phyloP scores from a whole-genome alignment of 2,329 filamentous ascomycete species.

The Aspergillus pseudonomiae region DNA sequence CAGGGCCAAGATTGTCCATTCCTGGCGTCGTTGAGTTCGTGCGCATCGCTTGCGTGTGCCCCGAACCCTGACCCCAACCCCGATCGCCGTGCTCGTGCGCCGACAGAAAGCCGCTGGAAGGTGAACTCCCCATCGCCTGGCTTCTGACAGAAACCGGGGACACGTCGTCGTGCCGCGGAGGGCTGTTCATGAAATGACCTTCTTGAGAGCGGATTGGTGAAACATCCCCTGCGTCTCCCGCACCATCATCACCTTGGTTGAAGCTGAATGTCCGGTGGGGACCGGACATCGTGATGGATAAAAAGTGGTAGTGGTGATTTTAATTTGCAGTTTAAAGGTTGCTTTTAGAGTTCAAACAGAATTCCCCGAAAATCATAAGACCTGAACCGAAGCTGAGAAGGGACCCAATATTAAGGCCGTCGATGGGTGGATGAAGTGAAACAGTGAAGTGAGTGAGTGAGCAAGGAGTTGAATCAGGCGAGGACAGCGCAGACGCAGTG shows the following conservation, averaged over 20 bases:
- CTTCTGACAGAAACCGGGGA: constrained; percentile 14
- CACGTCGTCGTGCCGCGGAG: constrained; percentile 16
- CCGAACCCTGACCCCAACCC: constrained; percentile 17
- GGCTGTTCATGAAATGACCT: constrained; percentile 5
- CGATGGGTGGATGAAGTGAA: neutral
- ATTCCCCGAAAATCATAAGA: neutral
- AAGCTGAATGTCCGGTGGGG: constrained; percentile 27
- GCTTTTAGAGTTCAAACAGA: neutral
- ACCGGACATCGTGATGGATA: constrained; percentile 21
- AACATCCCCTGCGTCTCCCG: constrained; percentile 1
- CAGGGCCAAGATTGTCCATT: constrained; percentile 67
- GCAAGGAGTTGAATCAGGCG: neutral
- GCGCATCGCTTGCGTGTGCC: constrained; percentile 34
- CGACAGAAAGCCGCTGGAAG: constrained; percentile 14
- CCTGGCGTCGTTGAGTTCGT: constrained; percentile 58
- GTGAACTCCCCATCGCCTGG: constrained; percentile 7
- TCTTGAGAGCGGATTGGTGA: constrained; percentile 5
- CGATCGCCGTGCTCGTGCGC: constrained; percentile 15
- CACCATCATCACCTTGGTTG: constrained; percentile 22
- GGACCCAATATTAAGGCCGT: neutral
- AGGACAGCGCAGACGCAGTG: neutral
- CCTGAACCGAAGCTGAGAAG: neutral
- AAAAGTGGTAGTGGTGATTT: neutral
- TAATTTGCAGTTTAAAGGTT: neutral
- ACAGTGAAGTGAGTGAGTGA: neutral